Base-by-base conservation (phyloP, 2,329 filamentous ascomycete species). In the Herpotrichia juniperi region DNA sequence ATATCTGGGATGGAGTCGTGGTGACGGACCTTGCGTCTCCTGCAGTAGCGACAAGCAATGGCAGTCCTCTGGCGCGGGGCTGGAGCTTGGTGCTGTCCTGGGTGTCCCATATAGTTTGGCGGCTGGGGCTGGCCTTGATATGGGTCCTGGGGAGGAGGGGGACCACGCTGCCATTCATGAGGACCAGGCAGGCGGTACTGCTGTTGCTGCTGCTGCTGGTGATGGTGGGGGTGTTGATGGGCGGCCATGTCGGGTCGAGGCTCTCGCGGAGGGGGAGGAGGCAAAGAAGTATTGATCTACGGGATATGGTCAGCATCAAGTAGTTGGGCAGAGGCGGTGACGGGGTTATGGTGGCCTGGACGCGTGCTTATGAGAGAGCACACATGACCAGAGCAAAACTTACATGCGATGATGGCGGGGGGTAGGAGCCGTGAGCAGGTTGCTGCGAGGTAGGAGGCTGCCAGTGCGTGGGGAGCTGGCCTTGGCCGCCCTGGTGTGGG, bases 61-160 rank as follows among this genome's bases (percentile, higher is more conserved):
- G 83, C 83, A 46, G 83, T 85, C 57, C 83, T 76, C 67, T 85
- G 83, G 50, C 83, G 78, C 14, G 83, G 83, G n/a, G 82, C 82
- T 28, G 80, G 79, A 45, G 72, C 71, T 53, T 73, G 69, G 61
- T 73, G 71, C 51, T 66, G 63, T 37, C 34, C 34, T 14, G 22
- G 22, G 53, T 71, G 70, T 58, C 60, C 64, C 53, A 71, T 69
- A 55, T 71, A 70, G 55, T 72, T 66, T 32, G 71, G 68, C 39
- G 78, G 77, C 10, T 69, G 72, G 48, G 76, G 76, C 46, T 74
- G 74, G 52, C 63, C 71, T 50, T 65, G 62, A 57, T 76, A 75
- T 42, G 74, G 70, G 51, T 78, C 71, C 40, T 63, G 66, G 11
- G 72, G 75, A 48, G 74, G 74, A 47, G 74, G 74, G 50, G 67